A percentile compares a stretch with the other conserved stretches of the same genome.
phyloP scores from a whole-genome alignment of 306 rosid species.

The Rosa persica region DNA sequence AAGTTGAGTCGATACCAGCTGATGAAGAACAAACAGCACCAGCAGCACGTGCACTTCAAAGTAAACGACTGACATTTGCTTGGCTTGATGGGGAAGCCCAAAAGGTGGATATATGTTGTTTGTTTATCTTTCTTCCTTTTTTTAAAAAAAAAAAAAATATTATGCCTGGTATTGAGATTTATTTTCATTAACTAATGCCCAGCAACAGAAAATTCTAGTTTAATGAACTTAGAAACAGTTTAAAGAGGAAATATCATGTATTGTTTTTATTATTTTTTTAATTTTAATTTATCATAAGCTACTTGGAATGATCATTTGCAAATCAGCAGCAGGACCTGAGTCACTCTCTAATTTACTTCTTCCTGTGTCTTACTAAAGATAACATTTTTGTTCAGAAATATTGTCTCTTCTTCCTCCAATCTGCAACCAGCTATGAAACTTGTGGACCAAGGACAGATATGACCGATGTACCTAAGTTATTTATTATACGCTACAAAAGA shows the following conservation, averaged over 20 bases:
- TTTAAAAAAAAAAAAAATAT: too few relatives aligned
- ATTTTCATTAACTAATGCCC: not conserved
- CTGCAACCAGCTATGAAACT: slow-evolving; percentile 61
- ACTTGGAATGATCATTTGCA: not conserved
- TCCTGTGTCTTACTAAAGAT: slow-evolving; percentile 1
- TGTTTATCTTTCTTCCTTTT: not conserved
- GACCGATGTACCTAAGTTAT: slow-evolving; percentile 61
- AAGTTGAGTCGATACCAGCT: slow-evolving; percentile 34
- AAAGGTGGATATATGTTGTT: slow-evolving; percentile 45
- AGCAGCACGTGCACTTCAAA: slow-evolving; percentile 54
- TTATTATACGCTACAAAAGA: slow-evolving; percentile 74
- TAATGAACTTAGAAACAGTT: not conserved
- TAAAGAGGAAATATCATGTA: not conserved
- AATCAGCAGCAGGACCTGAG: slow-evolving; percentile 13
- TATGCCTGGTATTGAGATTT: slow-evolving; percentile 8
- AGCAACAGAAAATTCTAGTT: not conserved
- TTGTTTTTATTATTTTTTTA: not conserved
- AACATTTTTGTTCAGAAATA: slow-evolving; percentile 50
- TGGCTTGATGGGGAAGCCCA: slow-evolving; percentile 97
- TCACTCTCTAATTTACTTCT: slow-evolving; percentile 17
- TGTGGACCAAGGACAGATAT: slow-evolving; percentile 73
- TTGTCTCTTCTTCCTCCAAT: slow-evolving; percentile 79
- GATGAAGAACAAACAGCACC: slow-evolving; percentile 53
- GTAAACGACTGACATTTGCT: slow-evolving; percentile 73
- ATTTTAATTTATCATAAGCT: not conserved